Percentiles rank a stretch among this genome's conserved stretches.
Evolutionary conservation across 306 rosid genomes (phyloP).

Genomic region (Parietaria judaica): DNA sequence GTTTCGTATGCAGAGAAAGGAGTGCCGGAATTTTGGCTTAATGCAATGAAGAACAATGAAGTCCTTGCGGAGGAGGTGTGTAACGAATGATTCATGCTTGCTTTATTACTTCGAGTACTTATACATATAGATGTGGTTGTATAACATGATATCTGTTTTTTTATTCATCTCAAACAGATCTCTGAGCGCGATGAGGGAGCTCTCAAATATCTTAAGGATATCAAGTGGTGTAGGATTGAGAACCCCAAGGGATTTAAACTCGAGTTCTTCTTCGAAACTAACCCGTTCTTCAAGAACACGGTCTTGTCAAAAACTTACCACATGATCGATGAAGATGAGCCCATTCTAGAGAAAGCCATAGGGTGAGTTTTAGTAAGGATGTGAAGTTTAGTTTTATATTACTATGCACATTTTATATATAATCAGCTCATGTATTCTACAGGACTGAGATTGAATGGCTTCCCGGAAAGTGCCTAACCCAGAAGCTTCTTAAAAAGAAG

Average conservation of each 20-base stretch:
- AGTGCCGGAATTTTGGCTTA: slow-evolving; percentile 84
- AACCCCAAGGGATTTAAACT: slow-evolving; percentile 84
- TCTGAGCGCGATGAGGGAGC: slow-evolving; percentile 93
- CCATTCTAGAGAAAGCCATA: slow-evolving; percentile 78
- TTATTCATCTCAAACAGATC: slow-evolving; percentile 33
- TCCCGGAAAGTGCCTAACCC: slow-evolving; percentile 75
- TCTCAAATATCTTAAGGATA: slow-evolving; percentile 66
- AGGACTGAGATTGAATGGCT: slow-evolving; percentile 92
- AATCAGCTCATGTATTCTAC: slow-evolving; percentile 13
- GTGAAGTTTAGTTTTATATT: background rate
- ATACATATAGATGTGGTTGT: background rate
- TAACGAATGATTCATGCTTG: background rate
- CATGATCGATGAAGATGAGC: slow-evolving; percentile 91
- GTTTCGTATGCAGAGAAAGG: slow-evolving; percentile 50
- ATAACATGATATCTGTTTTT: background rate
- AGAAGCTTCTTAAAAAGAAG: slow-evolving; percentile 94
- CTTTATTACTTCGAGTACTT: background rate
- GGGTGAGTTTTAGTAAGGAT: slow-evolving; percentile 38
- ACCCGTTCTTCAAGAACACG: slow-evolving; percentile 65
- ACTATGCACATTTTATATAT: background rate
- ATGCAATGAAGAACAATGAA: slow-evolving; percentile 83
- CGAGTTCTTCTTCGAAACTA: slow-evolving; percentile 69
- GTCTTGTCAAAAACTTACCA: slow-evolving; percentile 78
- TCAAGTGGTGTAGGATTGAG: slow-evolving; percentile 78
- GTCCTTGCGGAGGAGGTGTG: slow-evolving; percentile 89